These are phyloP conservation scores for Debaryomycetaceae sp. DNA, from an alignment of 1,139 yeast genomes.

Conservation along the genomic window DNA sequence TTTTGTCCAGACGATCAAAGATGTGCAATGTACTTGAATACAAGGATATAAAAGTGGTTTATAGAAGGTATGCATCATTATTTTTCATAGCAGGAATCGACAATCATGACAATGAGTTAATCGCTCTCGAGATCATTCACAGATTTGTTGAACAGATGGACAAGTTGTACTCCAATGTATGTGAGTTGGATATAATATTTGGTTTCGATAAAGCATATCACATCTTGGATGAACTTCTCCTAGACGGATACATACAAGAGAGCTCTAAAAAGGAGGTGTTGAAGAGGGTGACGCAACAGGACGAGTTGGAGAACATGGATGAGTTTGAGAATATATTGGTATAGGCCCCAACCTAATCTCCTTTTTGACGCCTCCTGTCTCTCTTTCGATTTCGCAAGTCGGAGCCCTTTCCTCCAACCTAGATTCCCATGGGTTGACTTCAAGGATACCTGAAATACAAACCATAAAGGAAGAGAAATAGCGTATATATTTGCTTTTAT, in stretches of 20 bases:
- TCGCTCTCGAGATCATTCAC: slow-evolving; percentile 83
- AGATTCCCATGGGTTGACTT: too few species aligned
- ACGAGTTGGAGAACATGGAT: slow-evolving; percentile 54
- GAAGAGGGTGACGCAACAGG: slow-evolving; percentile 74
- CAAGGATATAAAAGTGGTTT: slow-evolving; percentile 82
- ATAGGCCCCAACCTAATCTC: slow-evolving; percentile 5
- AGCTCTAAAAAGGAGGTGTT: slow-evolving; percentile 78
- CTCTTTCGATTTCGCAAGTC: too few species aligned
- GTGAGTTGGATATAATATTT: slow-evolving; percentile 90
- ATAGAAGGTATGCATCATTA: slow-evolving; percentile 88
- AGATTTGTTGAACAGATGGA: slow-evolving; percentile 97
- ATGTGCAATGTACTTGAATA: slow-evolving; percentile 97
- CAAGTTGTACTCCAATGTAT: slow-evolving; percentile 91
- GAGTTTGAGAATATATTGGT: slow-evolving; percentile 44
- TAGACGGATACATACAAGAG: slow-evolving; percentile 82
- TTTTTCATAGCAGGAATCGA: slow-evolving; percentile 88
- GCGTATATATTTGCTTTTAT: too few species aligned
- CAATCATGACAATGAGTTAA: slow-evolving; percentile 79
- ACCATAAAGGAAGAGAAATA: too few species aligned
- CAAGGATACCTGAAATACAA: too few species aligned
- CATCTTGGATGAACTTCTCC: slow-evolving; percentile 83
- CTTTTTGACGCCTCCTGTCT: too few species aligned
- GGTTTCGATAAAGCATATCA: slow-evolving; percentile 93
- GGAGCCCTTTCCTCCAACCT: too few species aligned
- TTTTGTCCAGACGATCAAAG: slow-evolving; percentile 80